Evolutionary conservation across 2,329 filamentous ascomycete genomes (phyloP).

Genomic region (Trichoderma endophyticum): DNA sequence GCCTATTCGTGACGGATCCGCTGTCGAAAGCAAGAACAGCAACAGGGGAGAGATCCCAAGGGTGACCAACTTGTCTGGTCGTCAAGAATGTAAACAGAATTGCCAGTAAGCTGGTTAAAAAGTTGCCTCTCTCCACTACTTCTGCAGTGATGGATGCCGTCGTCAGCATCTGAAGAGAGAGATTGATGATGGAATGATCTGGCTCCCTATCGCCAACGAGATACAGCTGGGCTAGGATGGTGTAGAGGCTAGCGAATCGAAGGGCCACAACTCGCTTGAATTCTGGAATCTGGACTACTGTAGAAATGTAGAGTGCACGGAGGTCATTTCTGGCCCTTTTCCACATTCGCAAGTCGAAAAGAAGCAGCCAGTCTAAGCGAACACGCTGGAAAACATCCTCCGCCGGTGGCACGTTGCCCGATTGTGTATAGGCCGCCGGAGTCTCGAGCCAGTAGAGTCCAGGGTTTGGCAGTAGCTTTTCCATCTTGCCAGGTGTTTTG

Average conservation of each 20-base stretch:
- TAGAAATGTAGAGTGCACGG: constrained; percentile 91
- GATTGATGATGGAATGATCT: constrained; percentile 97
- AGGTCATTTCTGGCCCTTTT: constrained; percentile 90
- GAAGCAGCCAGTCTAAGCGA: constrained; percentile 86
- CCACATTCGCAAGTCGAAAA: constrained; percentile 95
- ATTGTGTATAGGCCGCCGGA: constrained; percentile 64
- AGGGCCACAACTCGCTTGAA: constrained; percentile 94
- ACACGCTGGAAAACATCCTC: constrained; percentile 90
- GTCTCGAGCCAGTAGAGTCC: constrained; percentile 85
- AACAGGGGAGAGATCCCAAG: constrained; percentile 79
- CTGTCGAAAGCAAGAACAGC: constrained; percentile 90
- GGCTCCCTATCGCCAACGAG: constrained; percentile 94
- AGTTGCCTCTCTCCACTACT: constrained; percentile 91
- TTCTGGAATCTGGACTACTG: constrained; percentile 88
- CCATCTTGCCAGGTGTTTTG: constrained; percentile 66
- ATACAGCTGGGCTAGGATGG: constrained; percentile 87
- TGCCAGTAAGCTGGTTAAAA: constrained; percentile 89
- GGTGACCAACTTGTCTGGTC: constrained; percentile 90
- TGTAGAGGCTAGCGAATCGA: constrained; percentile 93
- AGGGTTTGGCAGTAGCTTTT: constrained; percentile 54
- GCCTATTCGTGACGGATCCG: constrained; percentile 88
- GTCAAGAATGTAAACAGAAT: constrained; percentile 98
- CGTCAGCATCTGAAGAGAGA: constrained; percentile 93
- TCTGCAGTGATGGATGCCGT: constrained; percentile 96
- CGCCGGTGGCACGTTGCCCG: constrained; percentile 62